Evolutionary conservation across 441 rosid species (phyloP).

Genomic region (Melastoma candidum): DNA sequence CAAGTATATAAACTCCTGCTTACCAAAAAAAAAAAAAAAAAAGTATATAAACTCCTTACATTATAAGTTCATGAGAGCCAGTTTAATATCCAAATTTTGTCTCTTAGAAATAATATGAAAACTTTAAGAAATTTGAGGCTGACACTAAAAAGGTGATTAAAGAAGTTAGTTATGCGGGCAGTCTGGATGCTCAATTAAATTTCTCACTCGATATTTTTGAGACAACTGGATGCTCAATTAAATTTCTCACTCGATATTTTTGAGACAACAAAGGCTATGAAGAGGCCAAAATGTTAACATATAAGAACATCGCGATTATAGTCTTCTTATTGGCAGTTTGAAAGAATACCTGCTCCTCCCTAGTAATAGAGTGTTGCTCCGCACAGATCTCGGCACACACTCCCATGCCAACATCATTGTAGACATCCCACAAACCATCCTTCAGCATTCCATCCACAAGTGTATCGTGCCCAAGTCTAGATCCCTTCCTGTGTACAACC

Average conservation of each 20-base stretch:
- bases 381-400: conserved; percentile 92
- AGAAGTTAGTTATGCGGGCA: neutral
- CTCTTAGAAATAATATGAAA: too few species aligned
- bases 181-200: neutral
- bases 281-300: neutral
- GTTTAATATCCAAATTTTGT: too few species aligned
- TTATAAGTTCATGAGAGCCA: too few species aligned
- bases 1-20: neutral
- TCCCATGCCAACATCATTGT: conserved; percentile 92
- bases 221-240: too few species aligned
- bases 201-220: too few species aligned
- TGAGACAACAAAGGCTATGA: neutral
- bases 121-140: neutral
- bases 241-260: too few species aligned
- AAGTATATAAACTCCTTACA: neutral
- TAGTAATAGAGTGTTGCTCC: conserved; percentile 51
- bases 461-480: conserved; percentile 94
- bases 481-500: conserved; percentile 58
- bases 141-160: neutral
- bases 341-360: conserved; percentile 76
- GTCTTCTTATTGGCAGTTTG: neutral
- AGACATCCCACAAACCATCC: conserved; percentile 98
- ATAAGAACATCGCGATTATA: neutral
- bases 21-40: too few species aligned
- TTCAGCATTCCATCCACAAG: conserved; percentile 93